These are phyloP conservation scores for Mucor piriformis DNA, from an alignment of 371 early-diverging fungal species.

Conservation along the genomic window DNA sequence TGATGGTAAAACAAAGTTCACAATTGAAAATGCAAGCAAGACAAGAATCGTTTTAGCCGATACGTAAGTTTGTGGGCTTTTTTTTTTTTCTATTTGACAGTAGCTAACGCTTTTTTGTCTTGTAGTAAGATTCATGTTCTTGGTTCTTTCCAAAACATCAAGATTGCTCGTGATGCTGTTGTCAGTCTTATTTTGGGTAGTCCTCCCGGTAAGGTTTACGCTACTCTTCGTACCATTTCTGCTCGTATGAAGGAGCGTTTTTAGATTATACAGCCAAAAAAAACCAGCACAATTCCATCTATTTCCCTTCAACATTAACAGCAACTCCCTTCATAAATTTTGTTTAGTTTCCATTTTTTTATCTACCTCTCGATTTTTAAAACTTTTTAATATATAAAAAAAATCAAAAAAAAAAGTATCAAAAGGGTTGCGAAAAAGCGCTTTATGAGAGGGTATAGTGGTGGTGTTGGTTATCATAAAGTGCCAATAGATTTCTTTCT, in stretches of 20 bases:
- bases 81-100: too few relatives aligned
- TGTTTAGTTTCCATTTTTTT: conserved; percentile 7
- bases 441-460: neutral
- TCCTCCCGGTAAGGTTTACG: conserved; percentile 98
- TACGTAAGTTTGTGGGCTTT: conserved; percentile 58
- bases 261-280: conserved; percentile 34
- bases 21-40: conserved; percentile 92
- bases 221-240: conserved; percentile 84
- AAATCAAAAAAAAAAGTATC: neutral
- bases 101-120: too few relatives aligned
- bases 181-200: conserved; percentile 95
- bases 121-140: conserved; percentile 94
- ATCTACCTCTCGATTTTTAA: neutral
- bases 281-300: neutral
- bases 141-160: conserved; percentile 96
- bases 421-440: too few relatives aligned
- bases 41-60: conserved; percentile 98
- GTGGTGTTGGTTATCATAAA: conserved; percentile 71
- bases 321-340: neutral
- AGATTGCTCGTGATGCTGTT: conserved; percentile 96
- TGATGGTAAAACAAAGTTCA: conserved; percentile 97
- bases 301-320: neutral
- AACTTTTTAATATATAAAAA: conserved; percentile 2
- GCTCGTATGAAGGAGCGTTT: conserved; percentile 95
- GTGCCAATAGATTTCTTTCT: conserved; percentile 85